These are phyloP conservation scores for Aristolochia contorta DNA, from an alignment of 164 flowering plant genomes.

Conservation along the genomic window DNA sequence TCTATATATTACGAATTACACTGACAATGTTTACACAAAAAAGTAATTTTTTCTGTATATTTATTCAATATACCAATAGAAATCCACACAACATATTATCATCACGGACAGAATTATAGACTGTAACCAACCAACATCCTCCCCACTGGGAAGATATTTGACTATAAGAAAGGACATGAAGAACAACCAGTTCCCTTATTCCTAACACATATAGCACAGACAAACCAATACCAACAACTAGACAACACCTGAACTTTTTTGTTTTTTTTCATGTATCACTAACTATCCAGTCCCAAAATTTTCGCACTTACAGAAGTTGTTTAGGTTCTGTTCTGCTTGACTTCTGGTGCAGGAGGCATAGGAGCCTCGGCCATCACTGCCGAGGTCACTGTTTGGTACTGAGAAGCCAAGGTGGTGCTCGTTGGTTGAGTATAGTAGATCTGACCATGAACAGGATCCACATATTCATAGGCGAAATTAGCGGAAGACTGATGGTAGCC, in stretches of 20 bases:
- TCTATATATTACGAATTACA: no score
- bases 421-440: slow-evolving; percentile 58
- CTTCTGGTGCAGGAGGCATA: slow-evolving; percentile 35
- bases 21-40: no score
- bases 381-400: slow-evolving; percentile 62
- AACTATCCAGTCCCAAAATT: slow-evolving; percentile 40
- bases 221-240: slow-evolving; percentile 31
- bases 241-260: slow-evolving; percentile 18
- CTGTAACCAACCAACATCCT: slow-evolving; percentile 3
- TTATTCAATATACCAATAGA: slow-evolving; percentile 5
- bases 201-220: slow-evolving; percentile 22
- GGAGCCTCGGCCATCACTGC: slow-evolving; percentile 39
- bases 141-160: no score
- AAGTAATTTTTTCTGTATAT: neutral
- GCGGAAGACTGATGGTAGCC: slow-evolving; percentile 58
- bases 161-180: slow-evolving; percentile 3
- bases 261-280: slow-evolving; percentile 23
- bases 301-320: slow-evolving; percentile 8
- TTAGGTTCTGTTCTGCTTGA: slow-evolving; percentile 28
- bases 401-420: slow-evolving; percentile 42
- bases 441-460: slow-evolving; percentile 55
- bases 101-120: slow-evolving; percentile 3
- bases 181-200: slow-evolving; percentile 38
- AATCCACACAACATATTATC: slow-evolving; percentile 1
- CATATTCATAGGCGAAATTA: slow-evolving; percentile 47